Evolutionary conservation across 169 alveolate genomes (phyloP), one percentile per base, ranked within the genome.

Genomic region (Plasmodium gonderi): DNA sequence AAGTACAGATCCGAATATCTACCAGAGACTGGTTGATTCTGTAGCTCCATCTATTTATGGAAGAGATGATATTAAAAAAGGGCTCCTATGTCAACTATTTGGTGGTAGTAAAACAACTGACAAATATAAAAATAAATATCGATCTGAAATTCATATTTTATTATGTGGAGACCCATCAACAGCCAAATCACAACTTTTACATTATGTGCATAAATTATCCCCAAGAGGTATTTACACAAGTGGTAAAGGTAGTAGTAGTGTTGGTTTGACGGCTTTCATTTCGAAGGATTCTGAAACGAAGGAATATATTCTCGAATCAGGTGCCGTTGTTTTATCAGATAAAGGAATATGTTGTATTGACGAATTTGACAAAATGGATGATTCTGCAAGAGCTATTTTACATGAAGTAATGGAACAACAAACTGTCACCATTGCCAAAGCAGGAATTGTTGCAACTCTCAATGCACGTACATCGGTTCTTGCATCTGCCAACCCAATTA

Each of bases 401-500:
- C 99, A 98, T 94, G 99, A 98, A 97, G 99, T 99, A 7, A 99
- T 99, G 99, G 99, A 99, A 95, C 99, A 99, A 95, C 99, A 99
- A 96, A 99, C 99, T 1, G 99, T 99, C 29, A 98, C 99, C 29
- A 97, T 99, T 40, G 99, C 99, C 76, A 98, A 98, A 95, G 99
- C 99, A 20, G 99, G 99, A 45, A 98, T 98, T 42, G 98, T 98
- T 1, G 97, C 98, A 23, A 96, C 98, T 33, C 89, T 96, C 64
- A 97, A 96, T 91, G 99, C 99, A 0, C 95, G 99, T 75, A 98
- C 99, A 33, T 99, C 99, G 20, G 97, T 99, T 65, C 95, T 98
- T 74, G 99, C 99, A 44, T 99, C 99, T 33, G 99, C 99, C 0
- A 99, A 99, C 74, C 99, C 99, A 8, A 97, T 98, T 26, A 97